phyloP scores from a whole-genome alignment of 2,329 filamentous ascomycete species.

The Aschersonia sp. region DNA sequence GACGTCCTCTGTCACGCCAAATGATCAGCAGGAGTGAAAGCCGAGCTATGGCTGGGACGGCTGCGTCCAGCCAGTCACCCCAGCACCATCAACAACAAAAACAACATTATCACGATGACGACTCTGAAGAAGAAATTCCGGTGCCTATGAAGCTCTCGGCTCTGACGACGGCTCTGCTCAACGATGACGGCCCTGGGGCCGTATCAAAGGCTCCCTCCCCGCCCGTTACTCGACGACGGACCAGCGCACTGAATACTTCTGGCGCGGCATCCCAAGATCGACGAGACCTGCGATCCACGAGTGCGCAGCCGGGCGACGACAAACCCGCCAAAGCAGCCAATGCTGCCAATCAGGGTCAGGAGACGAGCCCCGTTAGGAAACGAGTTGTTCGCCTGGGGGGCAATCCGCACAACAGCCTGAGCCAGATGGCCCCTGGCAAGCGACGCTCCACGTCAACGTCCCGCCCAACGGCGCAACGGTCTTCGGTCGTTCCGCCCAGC shows the following conservation, averaged over 20 bases:
- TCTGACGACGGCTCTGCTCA: slow-evolving; percentile 73
- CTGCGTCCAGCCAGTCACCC: slow-evolving; percentile 14
- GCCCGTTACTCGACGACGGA: slow-evolving; percentile 31
- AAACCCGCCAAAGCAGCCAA: slow-evolving; percentile 1
- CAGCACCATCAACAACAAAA: slow-evolving; percentile 14
- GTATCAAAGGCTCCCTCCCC: slow-evolving; percentile 25
- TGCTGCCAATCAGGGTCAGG: slow-evolving; percentile 19
- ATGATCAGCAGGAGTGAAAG: slow-evolving; percentile 30
- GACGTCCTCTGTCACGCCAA: slow-evolving; percentile 32
- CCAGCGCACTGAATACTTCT: slow-evolving; percentile 29
- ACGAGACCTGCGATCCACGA: slow-evolving; percentile 32
- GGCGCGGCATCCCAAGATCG: slow-evolving; percentile 25
- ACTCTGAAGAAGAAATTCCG: slow-evolving; percentile 86
- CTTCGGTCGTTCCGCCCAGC: slow-evolving; percentile 17
- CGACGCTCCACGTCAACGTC: slow-evolving; percentile 38
- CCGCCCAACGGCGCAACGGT: slow-evolving; percentile 11
- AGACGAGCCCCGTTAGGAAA: slow-evolving; percentile 39
- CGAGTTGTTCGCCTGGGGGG: slow-evolving; percentile 42
- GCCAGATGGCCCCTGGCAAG: slow-evolving; percentile 23
- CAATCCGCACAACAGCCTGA: slow-evolving; percentile 29
- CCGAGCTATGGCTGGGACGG: slow-evolving; percentile 17
- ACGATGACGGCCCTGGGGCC: slow-evolving; percentile 40
- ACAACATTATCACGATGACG: slow-evolving; percentile 51
- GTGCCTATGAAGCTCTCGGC: slow-evolving; percentile 90
- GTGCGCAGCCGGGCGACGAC: slow-evolving; percentile 23